A percentile compares a stretch with the other conserved stretches of the same genome.
Conservation (phyloP, 257 asterid genomes). For the Leonotis leonurus region DNA sequence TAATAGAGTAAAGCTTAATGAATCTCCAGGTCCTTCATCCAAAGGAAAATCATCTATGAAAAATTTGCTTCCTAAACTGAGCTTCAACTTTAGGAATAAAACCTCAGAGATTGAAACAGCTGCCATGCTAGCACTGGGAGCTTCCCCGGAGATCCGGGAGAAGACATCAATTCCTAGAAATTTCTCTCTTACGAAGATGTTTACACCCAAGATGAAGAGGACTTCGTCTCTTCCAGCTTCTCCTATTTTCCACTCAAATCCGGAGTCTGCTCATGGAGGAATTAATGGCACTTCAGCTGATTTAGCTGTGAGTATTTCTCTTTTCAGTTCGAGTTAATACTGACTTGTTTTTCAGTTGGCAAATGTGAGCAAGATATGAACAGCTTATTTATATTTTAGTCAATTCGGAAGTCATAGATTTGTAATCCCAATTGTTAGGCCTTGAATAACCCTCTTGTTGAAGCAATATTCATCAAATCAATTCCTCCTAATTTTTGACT, state of each 20-base stretch:
- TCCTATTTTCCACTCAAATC: constrained; percentile 73
- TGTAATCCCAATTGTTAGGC: background rate
- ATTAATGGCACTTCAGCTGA: constrained; percentile 16
- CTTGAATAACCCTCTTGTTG: background rate
- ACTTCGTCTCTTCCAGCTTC: constrained; percentile 71
- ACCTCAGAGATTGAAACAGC: constrained; percentile 66
- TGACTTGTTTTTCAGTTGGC: background rate
- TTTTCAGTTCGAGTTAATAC: background rate
- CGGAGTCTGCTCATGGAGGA: constrained; percentile 72
- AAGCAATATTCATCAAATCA: background rate
- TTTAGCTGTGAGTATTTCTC: constrained; percentile 41
- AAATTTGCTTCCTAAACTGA: constrained; percentile 59
- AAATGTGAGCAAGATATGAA: constrained; percentile 1
- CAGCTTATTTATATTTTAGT: background rate
- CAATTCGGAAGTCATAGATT: background rate
- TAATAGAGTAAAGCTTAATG: constrained; percentile 29
- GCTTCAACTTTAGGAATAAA: constrained; percentile 63
- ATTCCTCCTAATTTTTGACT: constrained; percentile 1
- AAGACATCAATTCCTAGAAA: constrained; percentile 48
- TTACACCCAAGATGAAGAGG: constrained; percentile 49
- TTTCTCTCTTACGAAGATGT: constrained; percentile 61
- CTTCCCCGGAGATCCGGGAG: constrained; percentile 35
- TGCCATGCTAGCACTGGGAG: constrained; percentile 64
- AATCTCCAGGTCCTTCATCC: constrained; percentile 56
- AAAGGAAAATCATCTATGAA: constrained; percentile 49